These are phyloP conservation scores for Cystobasidium pallidum DNA, from an alignment of 1,284 basidiomycete species.

Conservation along the genomic window DNA sequence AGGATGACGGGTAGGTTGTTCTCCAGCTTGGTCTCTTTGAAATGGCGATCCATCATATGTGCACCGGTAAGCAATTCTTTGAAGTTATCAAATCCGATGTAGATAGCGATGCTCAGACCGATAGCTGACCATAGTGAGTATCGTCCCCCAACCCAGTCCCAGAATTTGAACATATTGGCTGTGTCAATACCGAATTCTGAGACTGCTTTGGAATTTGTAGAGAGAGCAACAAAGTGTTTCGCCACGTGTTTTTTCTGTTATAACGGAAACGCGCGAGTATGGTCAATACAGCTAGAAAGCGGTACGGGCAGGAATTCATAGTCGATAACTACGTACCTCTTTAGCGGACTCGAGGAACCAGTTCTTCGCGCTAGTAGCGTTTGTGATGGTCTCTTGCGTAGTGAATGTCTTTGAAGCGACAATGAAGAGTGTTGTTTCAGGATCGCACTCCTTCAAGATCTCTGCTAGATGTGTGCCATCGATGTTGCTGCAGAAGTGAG, in stretches of 20 bases:
- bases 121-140: constrained; percentile 99
- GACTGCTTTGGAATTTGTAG: constrained; percentile 92
- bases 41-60: constrained; percentile 97
- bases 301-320: too few relatives aligned
- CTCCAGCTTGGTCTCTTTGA: constrained; percentile 83
- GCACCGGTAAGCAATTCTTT: constrained; percentile 86
- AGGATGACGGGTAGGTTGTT: constrained; percentile 90
- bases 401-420: constrained; percentile 99
- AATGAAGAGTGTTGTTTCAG: constrained; percentile 95
- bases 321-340: constrained; percentile 61
- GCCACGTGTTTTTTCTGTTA: constrained; percentile 80
- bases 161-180: constrained; percentile 99
- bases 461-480: constrained; percentile 97
- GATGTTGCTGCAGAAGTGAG: constrained; percentile 95
- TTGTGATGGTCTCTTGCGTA: constrained; percentile 99
- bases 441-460: constrained; percentile 77
- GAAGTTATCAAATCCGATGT: constrained; percentile 94
- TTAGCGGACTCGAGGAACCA: constrained; percentile 89
- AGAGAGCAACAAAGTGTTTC: constrained; percentile 98
- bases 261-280: neutral
- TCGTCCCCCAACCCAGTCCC: constrained; percentile 99
- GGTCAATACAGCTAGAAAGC: too few relatives aligned
- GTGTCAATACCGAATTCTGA: constrained; percentile 91
- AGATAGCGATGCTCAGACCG: constrained; percentile 88
- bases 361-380: constrained; percentile 86